Percentiles rank a stretch among this genome's conserved stretches.
phyloP scores from a whole-genome alignment of 805 yeast species.

The Yarrowia sp. region DNA sequence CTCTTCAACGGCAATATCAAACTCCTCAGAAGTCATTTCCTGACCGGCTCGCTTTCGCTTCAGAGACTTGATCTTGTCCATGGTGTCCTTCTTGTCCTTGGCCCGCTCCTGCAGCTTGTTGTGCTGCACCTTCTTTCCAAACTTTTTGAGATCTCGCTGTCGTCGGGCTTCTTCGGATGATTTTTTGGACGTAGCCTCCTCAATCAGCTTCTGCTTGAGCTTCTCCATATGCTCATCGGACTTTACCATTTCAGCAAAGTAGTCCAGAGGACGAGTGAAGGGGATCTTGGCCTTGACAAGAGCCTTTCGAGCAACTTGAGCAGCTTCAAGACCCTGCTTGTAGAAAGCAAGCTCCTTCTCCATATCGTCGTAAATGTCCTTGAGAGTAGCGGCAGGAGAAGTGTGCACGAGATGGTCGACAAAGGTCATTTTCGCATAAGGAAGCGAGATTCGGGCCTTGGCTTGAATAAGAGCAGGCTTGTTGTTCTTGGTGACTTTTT shows the following conservation, averaged over 20 bases:
- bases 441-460: slow-evolving; percentile 41
- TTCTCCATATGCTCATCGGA: slow-evolving; percentile 98
- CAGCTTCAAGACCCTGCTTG: slow-evolving; percentile 89
- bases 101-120: slow-evolving; percentile 92
- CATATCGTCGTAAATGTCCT: slow-evolving; percentile 91
- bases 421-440: slow-evolving; percentile 66
- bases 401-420: slow-evolving; percentile 64
- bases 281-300: slow-evolving; percentile 68
- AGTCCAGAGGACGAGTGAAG: slow-evolving; percentile 89
- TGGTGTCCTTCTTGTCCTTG: slow-evolving; percentile 84
- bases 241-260: slow-evolving; percentile 98
- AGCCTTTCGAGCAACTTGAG: slow-evolving; percentile 65
- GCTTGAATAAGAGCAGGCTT: slow-evolving; percentile 57
- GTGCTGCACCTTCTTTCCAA: slow-evolving; percentile 94
- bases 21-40: slow-evolving; percentile 70
- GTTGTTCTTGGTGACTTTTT: slow-evolving; percentile 85
- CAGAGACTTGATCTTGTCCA: slow-evolving; percentile 86
- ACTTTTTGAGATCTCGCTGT: slow-evolving; percentile 92
- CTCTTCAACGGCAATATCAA: slow-evolving; percentile 90
- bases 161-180: slow-evolving; percentile 91
- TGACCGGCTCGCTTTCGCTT: slow-evolving; percentile 81
- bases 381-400: slow-evolving; percentile 58
- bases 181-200: slow-evolving; percentile 68
- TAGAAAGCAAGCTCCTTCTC: slow-evolving; percentile 94
- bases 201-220: slow-evolving; percentile 73